phyloP scores from a whole-genome alignment of 2,329 filamentous ascomycete genomes.

The Sclerotinia borealis region DNA sequence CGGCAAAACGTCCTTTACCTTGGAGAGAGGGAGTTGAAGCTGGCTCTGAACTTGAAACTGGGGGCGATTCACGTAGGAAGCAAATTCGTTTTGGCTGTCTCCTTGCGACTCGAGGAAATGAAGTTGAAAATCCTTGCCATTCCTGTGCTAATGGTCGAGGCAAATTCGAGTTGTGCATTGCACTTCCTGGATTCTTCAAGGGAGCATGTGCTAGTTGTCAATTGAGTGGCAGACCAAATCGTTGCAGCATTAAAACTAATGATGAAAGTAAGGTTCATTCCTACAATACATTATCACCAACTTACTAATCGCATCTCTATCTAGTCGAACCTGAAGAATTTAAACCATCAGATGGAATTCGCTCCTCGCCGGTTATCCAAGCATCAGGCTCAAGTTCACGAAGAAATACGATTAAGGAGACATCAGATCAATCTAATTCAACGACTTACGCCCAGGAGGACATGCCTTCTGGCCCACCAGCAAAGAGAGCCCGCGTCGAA shows the following conservation, averaged over 20 bases:
- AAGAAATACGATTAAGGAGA: background rate
- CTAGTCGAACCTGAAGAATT: constrained; percentile 9
- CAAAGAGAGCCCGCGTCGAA: constrained; percentile 24
- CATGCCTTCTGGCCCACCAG: constrained; percentile 9
- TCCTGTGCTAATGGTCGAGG: constrained; percentile 31
- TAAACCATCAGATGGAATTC: background rate
- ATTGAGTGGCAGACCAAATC: constrained; percentile 30
- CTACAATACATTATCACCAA: background rate
- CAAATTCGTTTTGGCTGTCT: constrained; percentile 32
- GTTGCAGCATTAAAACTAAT: constrained; percentile 30
- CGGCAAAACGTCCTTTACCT: constrained; percentile 27
- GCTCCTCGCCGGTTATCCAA: background rate
- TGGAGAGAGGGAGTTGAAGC: constrained; percentile 30
- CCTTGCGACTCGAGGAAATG: constrained; percentile 29
- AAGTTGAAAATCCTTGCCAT: constrained; percentile 25
- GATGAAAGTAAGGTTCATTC: constrained; percentile 28
- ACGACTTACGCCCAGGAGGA: background rate
- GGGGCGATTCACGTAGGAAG: constrained; percentile 31
- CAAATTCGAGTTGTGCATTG: constrained; percentile 30
- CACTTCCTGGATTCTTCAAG: constrained; percentile 32
- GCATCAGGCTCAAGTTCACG: background rate
- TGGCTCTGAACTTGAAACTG: constrained; percentile 30
- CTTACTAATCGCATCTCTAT: background rate
- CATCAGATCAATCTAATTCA: background rate
- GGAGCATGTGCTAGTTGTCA: constrained; percentile 32